Conservation (phyloP, 768 basidiomycete genomes). For the Wakefieldia striispora region DNA sequence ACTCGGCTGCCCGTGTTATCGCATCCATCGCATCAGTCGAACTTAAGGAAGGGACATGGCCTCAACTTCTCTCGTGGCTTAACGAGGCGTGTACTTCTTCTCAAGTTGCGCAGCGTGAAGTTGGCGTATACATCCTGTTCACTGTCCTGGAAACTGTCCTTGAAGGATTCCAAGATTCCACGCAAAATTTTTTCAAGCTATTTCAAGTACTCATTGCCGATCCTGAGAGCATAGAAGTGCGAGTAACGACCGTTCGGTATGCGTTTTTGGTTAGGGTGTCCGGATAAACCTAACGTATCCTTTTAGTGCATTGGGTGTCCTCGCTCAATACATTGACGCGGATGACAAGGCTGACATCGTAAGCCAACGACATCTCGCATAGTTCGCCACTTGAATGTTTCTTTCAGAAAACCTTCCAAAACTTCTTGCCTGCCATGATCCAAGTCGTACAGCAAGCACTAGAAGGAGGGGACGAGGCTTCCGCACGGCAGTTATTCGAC, state of each 20-base stretch:
- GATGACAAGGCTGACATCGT: slow-evolving; percentile 89
- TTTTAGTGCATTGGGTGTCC: slow-evolving; percentile 77
- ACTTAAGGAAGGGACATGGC: slow-evolving; percentile 76
- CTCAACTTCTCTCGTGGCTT: slow-evolving; percentile 84
- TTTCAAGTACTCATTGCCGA: slow-evolving; percentile 74
- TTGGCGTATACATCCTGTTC: slow-evolving; percentile 85
- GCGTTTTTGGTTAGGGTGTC: slow-evolving; percentile 7
- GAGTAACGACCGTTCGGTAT: slow-evolving; percentile 84
- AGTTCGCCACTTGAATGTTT: not conserved
- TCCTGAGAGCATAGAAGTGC: slow-evolving; percentile 84
- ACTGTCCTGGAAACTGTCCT: slow-evolving; percentile 90
- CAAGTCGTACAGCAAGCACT: slow-evolving; percentile 84
- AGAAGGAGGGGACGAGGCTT: slow-evolving; percentile 72
- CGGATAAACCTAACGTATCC: slow-evolving; percentile 4
- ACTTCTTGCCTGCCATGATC: slow-evolving; percentile 83
- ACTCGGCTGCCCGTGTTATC: slow-evolving; percentile 89
- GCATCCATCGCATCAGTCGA: slow-evolving; percentile 92
- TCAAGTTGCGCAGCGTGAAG: slow-evolving; percentile 79
- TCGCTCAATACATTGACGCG: slow-evolving; percentile 88
- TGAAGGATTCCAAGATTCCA: slow-evolving; percentile 80
- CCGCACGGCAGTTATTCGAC: slow-evolving; percentile 89
- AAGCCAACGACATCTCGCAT: slow-evolving; percentile 29
- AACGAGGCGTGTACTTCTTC: slow-evolving; percentile 71
- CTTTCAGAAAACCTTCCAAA: slow-evolving; percentile 79
- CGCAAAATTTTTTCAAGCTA: slow-evolving; percentile 73